These are phyloP conservation scores for Apophysomyces elegans DNA, from an alignment of 371 early-diverging fungal species.

Conservation along the genomic window DNA sequence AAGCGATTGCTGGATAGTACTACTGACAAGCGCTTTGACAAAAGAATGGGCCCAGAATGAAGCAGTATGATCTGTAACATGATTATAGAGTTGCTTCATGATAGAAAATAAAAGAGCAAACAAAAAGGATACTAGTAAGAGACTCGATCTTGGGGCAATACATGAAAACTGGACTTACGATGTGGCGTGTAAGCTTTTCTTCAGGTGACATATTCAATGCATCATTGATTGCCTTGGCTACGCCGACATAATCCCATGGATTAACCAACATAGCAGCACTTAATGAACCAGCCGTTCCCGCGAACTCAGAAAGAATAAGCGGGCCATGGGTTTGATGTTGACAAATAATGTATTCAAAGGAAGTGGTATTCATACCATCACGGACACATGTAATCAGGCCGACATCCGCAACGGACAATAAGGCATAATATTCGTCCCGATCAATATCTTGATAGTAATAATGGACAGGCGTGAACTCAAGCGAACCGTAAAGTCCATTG, in stretches of 20 bases:
- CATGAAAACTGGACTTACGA: conserved; percentile 55
- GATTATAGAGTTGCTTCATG: conserved; percentile 70
- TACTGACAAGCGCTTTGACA: conserved; percentile 56
- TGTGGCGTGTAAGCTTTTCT: conserved; percentile 80
- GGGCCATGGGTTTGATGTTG: conserved; percentile 91
- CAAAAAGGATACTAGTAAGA: no score
- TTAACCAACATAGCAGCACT: conserved; percentile 91
- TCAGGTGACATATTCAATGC: conserved; percentile 82
- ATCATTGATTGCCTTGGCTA: conserved; percentile 87
- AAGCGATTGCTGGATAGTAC: conserved; percentile 30
- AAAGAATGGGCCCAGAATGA: conserved; percentile 90
- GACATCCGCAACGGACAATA: conserved; percentile 93
- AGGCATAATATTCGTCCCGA: conserved; percentile 94
- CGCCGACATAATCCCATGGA: conserved; percentile 94
- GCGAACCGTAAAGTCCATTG: conserved; percentile 94
- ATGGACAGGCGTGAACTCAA: conserved; percentile 96
- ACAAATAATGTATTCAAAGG: conserved; percentile 97
- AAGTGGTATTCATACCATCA: conserved; percentile 99
- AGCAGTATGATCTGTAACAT: conserved; percentile 88
- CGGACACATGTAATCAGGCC: conserved; percentile 93
- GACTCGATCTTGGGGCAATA: no score
- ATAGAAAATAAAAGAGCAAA: no score
- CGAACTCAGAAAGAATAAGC: conserved; percentile 95
- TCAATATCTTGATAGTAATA: conserved; percentile 95
- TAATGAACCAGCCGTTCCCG: conserved; percentile 94